Evolutionary conservation across 2,329 filamentous ascomycete genomes (phyloP), one percentile per base, ranked within the genome.

Genomic region (Xylariaceae sp.): DNA sequence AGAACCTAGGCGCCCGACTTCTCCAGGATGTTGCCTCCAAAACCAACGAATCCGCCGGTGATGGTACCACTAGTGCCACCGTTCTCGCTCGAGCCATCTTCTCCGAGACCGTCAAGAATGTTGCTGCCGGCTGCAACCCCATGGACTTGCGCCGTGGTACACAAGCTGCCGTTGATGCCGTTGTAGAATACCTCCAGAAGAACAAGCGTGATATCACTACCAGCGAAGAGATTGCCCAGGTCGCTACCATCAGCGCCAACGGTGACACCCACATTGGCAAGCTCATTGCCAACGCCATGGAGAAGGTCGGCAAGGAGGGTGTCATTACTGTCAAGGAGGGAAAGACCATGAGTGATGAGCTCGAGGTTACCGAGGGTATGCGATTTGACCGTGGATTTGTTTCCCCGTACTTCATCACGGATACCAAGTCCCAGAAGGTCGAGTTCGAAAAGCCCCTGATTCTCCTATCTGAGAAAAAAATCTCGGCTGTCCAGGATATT

Each of bases 261-360:
- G 93, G 93, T 59, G 93, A 98, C 67, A 83, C 82, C 48, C 91
- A 96, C 74, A 88, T 98, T 64, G 93, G 93, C 62, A 85, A 89
- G 74, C 82, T 98, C 67, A 93, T 98, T 69, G 91, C 93, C 67
- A 96, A 84, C 67, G 93, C 93, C 60, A 98, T 98, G 93, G 93
- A 98, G 82, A 95, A 95, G 82, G 93, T 98, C 55, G 93, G 93
- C 73, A 98, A 98, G 82, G 93, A 98, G 78, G 93, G 93, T 79
- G 93, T 98, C 65, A 98, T 98, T 71, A 98, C 93, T 48, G 92
- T 97, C 66, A 98, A 98, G 86, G 93, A 98, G 80, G 93, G 93
- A 68, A 98, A 97, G 86, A 97, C 93, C 50, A 85, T 95, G 66
- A 83, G 88, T 63, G 93, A 98, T 61, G 93, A 98, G 82, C 86